A percentile compares a stretch with the other conserved stretches of the same genome.
phyloP scores from a whole-genome alignment of 2,329 filamentous ascomycete species.

The Aspergillus luchuensis region DNA sequence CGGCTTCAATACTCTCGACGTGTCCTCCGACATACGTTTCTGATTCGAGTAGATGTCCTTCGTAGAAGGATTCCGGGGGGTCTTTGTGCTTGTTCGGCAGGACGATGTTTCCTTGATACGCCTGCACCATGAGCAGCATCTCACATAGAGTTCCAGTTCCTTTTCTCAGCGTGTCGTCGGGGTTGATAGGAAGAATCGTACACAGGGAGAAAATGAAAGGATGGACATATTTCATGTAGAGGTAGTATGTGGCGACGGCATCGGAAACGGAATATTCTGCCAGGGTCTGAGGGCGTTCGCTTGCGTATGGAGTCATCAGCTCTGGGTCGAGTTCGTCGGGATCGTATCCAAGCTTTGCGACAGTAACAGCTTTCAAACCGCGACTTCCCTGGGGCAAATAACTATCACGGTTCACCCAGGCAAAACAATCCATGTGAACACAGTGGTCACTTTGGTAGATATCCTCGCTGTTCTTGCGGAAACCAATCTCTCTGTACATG shows the following conservation, averaged over 20 bases:
- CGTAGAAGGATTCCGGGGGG: slow-evolving; percentile 91
- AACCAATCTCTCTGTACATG: slow-evolving; percentile 98
- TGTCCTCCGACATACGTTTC: slow-evolving; percentile 98
- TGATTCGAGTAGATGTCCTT: slow-evolving; percentile 91
- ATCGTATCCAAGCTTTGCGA: slow-evolving; percentile 96
- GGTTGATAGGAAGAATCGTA: slow-evolving; percentile 89
- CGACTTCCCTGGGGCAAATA: slow-evolving; percentile 96
- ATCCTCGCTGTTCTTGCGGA: slow-evolving; percentile 91
- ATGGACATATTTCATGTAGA: slow-evolving; percentile 99
- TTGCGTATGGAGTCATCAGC: slow-evolving; percentile 88
- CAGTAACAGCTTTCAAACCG: slow-evolving; percentile 95
- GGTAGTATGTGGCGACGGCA: slow-evolving; percentile 96
- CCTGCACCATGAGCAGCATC: slow-evolving; percentile 99
- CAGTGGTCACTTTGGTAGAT: slow-evolving; percentile 96
- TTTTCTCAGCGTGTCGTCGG: slow-evolving; percentile 90
- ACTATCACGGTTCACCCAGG: slow-evolving; percentile 98
- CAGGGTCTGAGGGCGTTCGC: slow-evolving; percentile 86
- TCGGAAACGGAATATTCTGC: slow-evolving; percentile 99
- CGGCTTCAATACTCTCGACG: slow-evolving; percentile 98
- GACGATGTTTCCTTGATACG: slow-evolving; percentile 87
- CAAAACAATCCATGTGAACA: slow-evolving; percentile 98
- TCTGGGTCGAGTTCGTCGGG: slow-evolving; percentile 97
- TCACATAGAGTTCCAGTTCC: slow-evolving; percentile 98
- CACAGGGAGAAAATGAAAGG: slow-evolving; percentile 99
- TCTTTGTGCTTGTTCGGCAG: slow-evolving; percentile 94